Conservation (phyloP, 805 yeast genomes). For the Naumovozyma castellii region DNA sequence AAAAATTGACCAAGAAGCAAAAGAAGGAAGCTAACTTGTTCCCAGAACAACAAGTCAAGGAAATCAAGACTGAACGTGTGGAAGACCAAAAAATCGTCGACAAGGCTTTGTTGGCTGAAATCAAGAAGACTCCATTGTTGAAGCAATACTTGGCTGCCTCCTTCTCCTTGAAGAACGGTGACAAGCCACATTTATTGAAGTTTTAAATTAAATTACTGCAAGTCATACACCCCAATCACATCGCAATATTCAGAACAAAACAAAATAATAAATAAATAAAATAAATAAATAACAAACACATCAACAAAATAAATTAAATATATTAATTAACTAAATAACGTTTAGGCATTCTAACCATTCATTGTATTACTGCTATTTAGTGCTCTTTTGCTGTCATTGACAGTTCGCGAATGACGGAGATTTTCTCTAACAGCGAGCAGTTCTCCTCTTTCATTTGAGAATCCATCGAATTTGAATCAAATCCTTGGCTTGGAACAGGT, state of each 20-base stretch:
- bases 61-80: constrained; percentile 85
- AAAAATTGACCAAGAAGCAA: constrained; percentile 71
- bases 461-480: too few species aligned
- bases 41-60: constrained; percentile 70
- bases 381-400: too few species aligned
- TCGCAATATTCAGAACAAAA: not conserved
- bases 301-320: too few species aligned
- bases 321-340: too few species aligned
- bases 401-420: too few species aligned
- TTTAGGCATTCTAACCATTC: too few species aligned
- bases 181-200: constrained; percentile 95
- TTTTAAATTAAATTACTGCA: constrained; percentile 48
- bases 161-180: constrained; percentile 96
- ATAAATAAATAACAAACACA: too few species aligned
- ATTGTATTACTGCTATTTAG: too few species aligned
- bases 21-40: constrained; percentile 91
- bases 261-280: not conserved
- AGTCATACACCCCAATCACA: too few species aligned
- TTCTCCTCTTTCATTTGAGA: too few species aligned
- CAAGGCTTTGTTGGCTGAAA: constrained; percentile 82
- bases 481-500: too few species aligned
- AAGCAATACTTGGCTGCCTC: constrained; percentile 92
- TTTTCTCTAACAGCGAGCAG: too few species aligned
- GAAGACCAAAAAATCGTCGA: constrained; percentile 96
- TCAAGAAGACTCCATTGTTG: constrained; percentile 94